phyloP scores from a whole-genome alignment of 2,329 filamentous ascomycete genomes.

The Neofusicoccum cordaticola region DNA sequence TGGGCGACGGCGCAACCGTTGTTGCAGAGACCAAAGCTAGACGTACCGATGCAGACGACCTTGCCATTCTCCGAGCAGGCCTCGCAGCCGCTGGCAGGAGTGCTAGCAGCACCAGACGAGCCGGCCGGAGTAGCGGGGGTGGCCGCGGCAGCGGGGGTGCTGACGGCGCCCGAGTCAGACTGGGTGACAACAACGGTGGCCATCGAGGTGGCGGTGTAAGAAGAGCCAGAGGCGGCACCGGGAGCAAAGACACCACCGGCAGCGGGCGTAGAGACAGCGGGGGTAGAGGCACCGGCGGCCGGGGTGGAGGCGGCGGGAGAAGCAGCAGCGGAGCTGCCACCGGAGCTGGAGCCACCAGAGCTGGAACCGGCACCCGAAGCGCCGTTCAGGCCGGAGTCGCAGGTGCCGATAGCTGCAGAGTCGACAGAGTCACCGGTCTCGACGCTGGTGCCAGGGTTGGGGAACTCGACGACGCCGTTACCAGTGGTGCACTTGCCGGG shows the following conservation, averaged over 20 bases:
- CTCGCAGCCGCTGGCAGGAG: conserved; percentile 22
- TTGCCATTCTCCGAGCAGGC: conserved; percentile 41
- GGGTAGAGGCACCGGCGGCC: conserved; percentile 25
- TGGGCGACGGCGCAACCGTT: conserved; percentile 41
- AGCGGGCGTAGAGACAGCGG: conserved; percentile 15
- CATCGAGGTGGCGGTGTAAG: conserved; percentile 18
- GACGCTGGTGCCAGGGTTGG: conserved; percentile 61
- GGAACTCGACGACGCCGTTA: conserved; percentile 59
- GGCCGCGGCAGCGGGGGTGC: conserved; percentile 12
- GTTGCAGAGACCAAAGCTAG: conserved; percentile 46
- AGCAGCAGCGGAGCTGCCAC: conserved; percentile 25
- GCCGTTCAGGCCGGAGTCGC: conserved; percentile 31
- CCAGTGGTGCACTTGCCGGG: conserved; percentile 52
- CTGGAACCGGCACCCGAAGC: conserved; percentile 30
- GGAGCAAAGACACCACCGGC: conserved; percentile 20
- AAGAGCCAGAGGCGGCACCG: conserved; percentile 14
- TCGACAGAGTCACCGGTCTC: conserved; percentile 45
- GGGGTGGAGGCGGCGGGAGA: conserved; percentile 27
- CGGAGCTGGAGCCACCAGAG: conserved; percentile 15
- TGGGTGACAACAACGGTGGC: conserved; percentile 17
- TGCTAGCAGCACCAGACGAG: conserved; percentile 2
- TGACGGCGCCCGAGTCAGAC: neutral
- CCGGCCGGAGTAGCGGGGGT: conserved; percentile 18
- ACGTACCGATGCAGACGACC: conserved; percentile 44
- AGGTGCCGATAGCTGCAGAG: conserved; percentile 37